Base-by-base conservation (phyloP, 129 eudicot genomes). In the Helianthus tuberosus region DNA sequence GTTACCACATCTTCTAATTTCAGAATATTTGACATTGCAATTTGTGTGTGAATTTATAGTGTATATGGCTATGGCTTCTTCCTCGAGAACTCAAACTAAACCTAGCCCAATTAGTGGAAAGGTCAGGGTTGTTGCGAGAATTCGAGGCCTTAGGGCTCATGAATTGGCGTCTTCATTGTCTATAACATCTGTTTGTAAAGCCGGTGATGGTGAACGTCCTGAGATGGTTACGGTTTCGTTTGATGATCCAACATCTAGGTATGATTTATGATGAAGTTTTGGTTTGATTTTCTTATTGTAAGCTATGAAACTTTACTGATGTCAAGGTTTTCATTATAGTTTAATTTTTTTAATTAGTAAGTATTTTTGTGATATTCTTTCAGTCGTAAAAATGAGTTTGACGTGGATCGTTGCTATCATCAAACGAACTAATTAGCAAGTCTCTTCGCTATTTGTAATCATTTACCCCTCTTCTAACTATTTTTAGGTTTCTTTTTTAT, bases 361-460 rank as follows among this genome's bases (percentile, higher is more conserved):
- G 3, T 65, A 51, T 6, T 5, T 47, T 46, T 52, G 6, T 59
- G 48, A 41, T 43, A 15, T 17, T 70, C 11, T 64, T 72, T 36
- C 81, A 90, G 99, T 68, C 80, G 93, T 0, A 93, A 86, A 69
- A 81, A 85, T 62, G 71, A 52, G 41, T 94, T 75, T 79, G 86
- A 81, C 8, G 81, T 94, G 75, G 97, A 94, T 75, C 35, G 69
- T 36, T 94, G 91, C 69, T 94, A 91, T 73, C 86, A 64, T 14
- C 86, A 85, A n/a, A n/a, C n/a, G n/a, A n/a, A n/a, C n/a, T n/a
- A n/a, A n/a, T n/a, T n/a, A n/a, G n/a, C n/a, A n/a, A n/a, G n/a
- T n/a, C n/a, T n/a, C n/a, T n/a, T n/a, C n/a, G n/a, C n/a, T n/a
- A n/a, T n/a, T n/a, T n/a, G n/a, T n/a, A n/a, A n/a, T n/a, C n/a